Percentiles rank a stretch among this genome's conserved stretches.
Conservation (phyloP, 805 yeast species). For the Zygosaccharomyces bisporus region DNA sequence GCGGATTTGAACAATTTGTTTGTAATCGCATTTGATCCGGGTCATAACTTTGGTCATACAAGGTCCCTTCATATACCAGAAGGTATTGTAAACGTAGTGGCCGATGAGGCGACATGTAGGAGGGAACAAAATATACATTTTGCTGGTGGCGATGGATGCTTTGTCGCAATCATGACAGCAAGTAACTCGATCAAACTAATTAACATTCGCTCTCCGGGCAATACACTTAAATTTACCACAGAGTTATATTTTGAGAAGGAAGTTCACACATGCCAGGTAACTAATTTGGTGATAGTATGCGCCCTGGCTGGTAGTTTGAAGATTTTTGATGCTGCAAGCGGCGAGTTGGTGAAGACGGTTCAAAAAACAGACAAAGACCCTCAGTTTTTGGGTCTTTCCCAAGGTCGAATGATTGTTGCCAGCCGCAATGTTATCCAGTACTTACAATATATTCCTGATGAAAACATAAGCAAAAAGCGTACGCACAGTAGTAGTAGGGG, state of each 20-base stretch:
- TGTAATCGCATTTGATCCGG: conserved; percentile 26
- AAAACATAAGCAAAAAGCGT: conserved; percentile 14
- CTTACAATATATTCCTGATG: conserved; percentile 27
- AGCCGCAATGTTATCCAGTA: conserved; percentile 32
- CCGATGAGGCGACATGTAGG: conserved; percentile 31
- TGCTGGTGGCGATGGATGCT: conserved; percentile 37
- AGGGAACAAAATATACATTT: conserved; percentile 25
- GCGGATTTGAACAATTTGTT: conserved; percentile 21
- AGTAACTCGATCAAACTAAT: conserved; percentile 24
- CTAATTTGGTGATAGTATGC: conserved; percentile 30
- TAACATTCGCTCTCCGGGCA: conserved; percentile 27
- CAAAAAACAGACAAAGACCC: conserved; percentile 33
- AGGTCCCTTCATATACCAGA: conserved; percentile 19
- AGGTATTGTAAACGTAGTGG: conserved; percentile 20
- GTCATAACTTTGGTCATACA: conserved; percentile 25
- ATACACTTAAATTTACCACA: conserved; percentile 16
- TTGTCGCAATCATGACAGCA: conserved; percentile 25
- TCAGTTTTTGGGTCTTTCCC: conserved; percentile 31
- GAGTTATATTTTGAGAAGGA: conserved; percentile 28
- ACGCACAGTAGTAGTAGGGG: conserved; percentile 12
- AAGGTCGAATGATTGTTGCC: conserved; percentile 32
- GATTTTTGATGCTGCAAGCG: conserved; percentile 32
- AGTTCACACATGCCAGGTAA: conserved; percentile 29
- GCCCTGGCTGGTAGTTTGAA: conserved; percentile 31
- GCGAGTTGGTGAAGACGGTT: conserved; percentile 31